Percentiles rank a stretch among this genome's conserved stretches.
Evolutionary conservation across 164 flowering plant genomes (phyloP).

Genomic region (Taxillus chinensis): DNA sequence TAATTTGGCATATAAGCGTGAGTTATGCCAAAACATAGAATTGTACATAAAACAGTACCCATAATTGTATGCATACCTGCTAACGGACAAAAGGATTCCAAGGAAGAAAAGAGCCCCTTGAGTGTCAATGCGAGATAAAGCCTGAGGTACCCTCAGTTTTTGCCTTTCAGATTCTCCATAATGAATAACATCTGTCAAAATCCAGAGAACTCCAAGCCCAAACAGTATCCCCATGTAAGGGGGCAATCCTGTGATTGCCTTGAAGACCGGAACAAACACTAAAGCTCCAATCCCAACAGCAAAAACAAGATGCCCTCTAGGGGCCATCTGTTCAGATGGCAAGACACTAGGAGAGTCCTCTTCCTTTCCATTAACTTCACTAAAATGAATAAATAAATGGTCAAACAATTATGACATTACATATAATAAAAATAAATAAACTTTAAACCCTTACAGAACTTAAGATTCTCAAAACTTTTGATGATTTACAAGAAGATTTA

Average conservation of each 20-base stretch:
- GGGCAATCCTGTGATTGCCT: constrained; percentile 89
- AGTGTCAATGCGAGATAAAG: constrained; percentile 91
- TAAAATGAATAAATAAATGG: constrained; percentile 24
- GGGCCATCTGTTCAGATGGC: constrained; percentile 97
- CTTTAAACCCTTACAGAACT: constrained; percentile 6
- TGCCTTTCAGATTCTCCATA: constrained; percentile 92
- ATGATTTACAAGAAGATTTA: constrained; percentile 20
- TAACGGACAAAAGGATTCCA: constrained; percentile 87
- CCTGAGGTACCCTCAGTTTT: constrained; percentile 85
- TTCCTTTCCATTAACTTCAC: constrained; percentile 85
- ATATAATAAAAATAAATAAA: neutral
- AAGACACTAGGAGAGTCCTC: constrained; percentile 51
- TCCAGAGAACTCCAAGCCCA: constrained; percentile 97
- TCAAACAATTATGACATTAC: neutral
- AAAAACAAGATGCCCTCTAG: constrained; percentile 88
- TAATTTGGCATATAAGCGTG: too few species aligned
- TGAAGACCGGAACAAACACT: constrained; percentile 88
- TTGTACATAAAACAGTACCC: too few species aligned
- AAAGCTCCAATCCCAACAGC: constrained; percentile 85
- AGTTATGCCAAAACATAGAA: too few species aligned
- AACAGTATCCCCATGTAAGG: constrained; percentile 93
- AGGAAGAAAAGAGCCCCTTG: constrained; percentile 97
- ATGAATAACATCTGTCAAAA: constrained; percentile 94
- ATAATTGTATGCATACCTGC: constrained; percentile 42
- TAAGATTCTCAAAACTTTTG: neutral